Conservation (phyloP, 2,329 filamentous ascomycete genomes). For the Arthrobotrys sphaeroides region DNA sequence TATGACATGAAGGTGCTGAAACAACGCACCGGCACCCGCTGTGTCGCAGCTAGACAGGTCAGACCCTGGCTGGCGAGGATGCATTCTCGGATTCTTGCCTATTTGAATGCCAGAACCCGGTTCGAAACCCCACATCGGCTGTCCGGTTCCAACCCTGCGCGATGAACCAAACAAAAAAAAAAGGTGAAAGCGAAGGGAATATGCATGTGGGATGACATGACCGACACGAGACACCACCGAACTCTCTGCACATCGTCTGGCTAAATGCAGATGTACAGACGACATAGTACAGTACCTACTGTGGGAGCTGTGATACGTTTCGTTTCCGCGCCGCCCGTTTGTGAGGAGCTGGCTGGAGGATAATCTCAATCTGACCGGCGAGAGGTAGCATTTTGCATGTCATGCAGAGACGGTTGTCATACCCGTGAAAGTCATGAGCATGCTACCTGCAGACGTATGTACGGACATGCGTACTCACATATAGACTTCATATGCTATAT, state of each 20-base stretch:
- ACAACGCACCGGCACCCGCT: constrained; percentile 44
- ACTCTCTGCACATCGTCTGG: constrained; percentile 28
- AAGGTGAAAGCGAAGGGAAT: not conserved
- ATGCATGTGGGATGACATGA: constrained; percentile 47
- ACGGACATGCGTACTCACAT: not conserved
- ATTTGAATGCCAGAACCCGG: constrained; percentile 47
- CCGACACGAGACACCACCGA: constrained; percentile 34
- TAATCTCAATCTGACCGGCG: too few relatives aligned
- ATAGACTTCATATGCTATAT: too few relatives aligned
- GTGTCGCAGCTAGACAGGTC: constrained; percentile 46
- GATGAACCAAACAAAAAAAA: constrained; percentile 18
- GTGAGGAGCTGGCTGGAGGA: constrained; percentile 1
- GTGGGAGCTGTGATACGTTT: constrained; percentile 9
- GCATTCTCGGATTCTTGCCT: constrained; percentile 53
- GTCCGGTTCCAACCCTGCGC: constrained; percentile 51
- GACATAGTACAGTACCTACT: too few relatives aligned
- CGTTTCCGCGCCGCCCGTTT: not conserved
- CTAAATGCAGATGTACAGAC: constrained; percentile 39
- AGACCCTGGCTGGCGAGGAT: constrained; percentile 34
- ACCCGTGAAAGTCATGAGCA: constrained; percentile 11
- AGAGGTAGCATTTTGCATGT: constrained; percentile 27
- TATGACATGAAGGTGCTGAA: constrained; percentile 53
- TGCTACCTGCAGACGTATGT: not conserved
- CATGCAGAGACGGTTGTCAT: constrained; percentile 48
- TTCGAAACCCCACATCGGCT: constrained; percentile 51